Evolutionary conservation across 2,329 filamentous ascomycete genomes (phyloP).

Genomic region (Colletotrichum tofieldiae): DNA sequence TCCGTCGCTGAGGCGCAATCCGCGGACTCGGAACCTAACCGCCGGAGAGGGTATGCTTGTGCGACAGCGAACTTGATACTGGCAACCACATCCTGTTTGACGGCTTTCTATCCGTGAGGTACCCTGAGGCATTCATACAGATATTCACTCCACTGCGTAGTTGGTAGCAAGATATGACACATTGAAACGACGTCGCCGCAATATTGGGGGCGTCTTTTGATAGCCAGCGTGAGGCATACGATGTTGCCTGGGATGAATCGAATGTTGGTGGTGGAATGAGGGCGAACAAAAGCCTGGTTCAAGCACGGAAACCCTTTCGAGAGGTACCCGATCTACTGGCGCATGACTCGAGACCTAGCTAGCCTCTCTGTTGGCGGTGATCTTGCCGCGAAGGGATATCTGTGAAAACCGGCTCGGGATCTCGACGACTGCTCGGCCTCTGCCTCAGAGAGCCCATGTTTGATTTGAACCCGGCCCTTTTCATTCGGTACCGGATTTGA

Average conservation of each 20-base stretch:
- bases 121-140: constrained; percentile 3
- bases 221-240: neutral
- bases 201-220: neutral
- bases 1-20: neutral
- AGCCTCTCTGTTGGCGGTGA: neutral
- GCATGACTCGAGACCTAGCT: neutral
- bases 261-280: neutral
- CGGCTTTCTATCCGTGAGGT: neutral
- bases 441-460: neutral
- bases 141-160: neutral
- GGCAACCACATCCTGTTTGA: neutral
- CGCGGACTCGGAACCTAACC: neutral
- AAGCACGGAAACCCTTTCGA: neutral
- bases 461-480: neutral
- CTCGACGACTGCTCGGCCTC: neutral
- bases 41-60: neutral
- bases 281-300: neutral
- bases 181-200: neutral
- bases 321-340: neutral
- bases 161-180: neutral
- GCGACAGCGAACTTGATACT: neutral
- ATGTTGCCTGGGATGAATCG: neutral
- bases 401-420: neutral
- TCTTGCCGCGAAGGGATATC: neutral
- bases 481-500: neutral